Evolutionary conservation across 306 rosid species (phyloP).

Genomic region (Alnus rubra): DNA sequence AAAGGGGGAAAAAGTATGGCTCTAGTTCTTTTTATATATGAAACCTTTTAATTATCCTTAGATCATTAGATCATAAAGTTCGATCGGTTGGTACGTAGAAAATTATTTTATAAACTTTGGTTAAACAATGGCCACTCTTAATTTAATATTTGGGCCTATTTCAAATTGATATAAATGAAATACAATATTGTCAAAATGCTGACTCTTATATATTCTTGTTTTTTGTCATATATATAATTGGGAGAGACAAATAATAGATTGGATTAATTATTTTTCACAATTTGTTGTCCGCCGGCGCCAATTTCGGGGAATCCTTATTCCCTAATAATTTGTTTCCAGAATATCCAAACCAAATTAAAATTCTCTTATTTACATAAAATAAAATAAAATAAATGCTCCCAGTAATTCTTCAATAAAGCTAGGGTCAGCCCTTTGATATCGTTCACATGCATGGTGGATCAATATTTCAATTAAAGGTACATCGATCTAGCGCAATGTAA

Average conservation of each 20-base stretch:
- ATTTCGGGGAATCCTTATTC: not conserved
- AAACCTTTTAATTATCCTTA: not conserved
- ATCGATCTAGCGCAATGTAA: not conserved
- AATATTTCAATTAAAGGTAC: slow-evolving; percentile 20
- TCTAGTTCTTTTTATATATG: not conserved
- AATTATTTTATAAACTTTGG: not conserved
- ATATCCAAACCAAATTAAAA: not conserved
- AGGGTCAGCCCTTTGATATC: slow-evolving; percentile 1
- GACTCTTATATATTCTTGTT: too few species aligned
- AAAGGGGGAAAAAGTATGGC: too few species aligned
- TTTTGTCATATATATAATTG: too few species aligned
- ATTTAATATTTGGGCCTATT: too few species aligned
- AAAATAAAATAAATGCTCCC: not conserved
- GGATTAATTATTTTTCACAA: too few species aligned
- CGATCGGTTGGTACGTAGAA: not conserved
- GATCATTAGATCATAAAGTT: not conserved
- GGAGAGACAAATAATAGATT: too few species aligned
- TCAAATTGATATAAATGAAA: too few species aligned
- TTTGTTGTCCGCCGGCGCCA: too few species aligned
- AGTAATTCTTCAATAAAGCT: not conserved
- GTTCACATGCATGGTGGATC: slow-evolving; percentile 11
- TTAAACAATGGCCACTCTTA: not conserved
- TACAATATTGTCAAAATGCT: too few species aligned
- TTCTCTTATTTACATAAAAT: not conserved
- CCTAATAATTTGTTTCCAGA: not conserved